Evolutionary conservation across 352 stramenopile genomes (phyloP).

Genomic region (Globisporangium irregulare): DNA sequence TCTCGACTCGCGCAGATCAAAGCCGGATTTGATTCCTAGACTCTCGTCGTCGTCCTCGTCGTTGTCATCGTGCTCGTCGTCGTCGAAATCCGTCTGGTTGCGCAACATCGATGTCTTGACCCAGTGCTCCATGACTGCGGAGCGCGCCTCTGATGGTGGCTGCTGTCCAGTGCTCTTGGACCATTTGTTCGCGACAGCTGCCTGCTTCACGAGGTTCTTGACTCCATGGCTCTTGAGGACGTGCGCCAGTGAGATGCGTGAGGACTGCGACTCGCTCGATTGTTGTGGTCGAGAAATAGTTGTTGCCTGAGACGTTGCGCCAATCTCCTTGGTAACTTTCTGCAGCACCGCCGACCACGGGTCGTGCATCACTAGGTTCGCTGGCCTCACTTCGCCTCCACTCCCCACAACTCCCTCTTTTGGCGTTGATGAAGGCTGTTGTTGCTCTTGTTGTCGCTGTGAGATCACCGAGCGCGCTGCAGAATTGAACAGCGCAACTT

Average conservation of each 20-base stretch:
- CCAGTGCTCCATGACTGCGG: conserved; percentile 62
- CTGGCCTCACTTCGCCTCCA: conserved; percentile 1
- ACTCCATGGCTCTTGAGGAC: conserved; percentile 55
- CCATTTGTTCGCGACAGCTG: conserved; percentile 23
- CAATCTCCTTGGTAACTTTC: conserved; percentile 22
- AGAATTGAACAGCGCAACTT: conserved; percentile 20
- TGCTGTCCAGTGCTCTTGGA: not conserved
- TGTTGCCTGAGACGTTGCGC: not conserved
- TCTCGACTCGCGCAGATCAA: conserved; percentile 33
- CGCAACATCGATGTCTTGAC: conserved; percentile 43
- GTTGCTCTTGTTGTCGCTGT: conserved; percentile 13
- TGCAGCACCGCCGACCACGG: conserved; percentile 32
- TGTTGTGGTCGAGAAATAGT: not conserved
- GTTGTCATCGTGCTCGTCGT: conserved; percentile 16
- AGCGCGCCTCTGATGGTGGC: conserved; percentile 25
- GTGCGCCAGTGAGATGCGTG: conserved; percentile 37
- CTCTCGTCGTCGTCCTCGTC: conserved; percentile 24
- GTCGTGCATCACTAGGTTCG: conserved; percentile 15
- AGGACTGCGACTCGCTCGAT: not conserved
- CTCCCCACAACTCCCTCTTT: not conserved
- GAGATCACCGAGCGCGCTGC: conserved; percentile 37
- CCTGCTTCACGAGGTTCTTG: conserved; percentile 59
- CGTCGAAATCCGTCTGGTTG: conserved; percentile 19
- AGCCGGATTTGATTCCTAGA: conserved; percentile 35
- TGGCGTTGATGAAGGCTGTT: conserved; percentile 4